Conservation (phyloP, 305 asterid species). For the Solanum aculeatissimum region DNA sequence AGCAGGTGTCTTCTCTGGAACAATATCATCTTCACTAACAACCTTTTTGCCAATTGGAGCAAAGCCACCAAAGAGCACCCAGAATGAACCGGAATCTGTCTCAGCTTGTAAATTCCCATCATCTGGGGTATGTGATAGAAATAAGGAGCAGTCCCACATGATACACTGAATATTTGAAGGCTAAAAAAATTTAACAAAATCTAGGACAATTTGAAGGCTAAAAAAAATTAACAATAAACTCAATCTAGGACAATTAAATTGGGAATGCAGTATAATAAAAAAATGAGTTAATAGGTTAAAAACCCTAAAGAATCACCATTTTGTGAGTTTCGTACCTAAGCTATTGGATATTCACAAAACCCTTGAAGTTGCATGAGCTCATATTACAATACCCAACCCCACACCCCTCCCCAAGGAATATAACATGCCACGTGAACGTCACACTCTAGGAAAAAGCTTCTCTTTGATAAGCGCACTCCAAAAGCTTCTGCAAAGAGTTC, state of each 20-base stretch:
- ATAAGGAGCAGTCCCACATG: neutral
- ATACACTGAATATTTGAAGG: neutral
- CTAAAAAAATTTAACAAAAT: neutral
- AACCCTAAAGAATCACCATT: too few species aligned
- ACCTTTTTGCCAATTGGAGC: slow-evolving; percentile 94
- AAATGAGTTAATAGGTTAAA: too few species aligned
- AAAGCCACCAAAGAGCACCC: slow-evolving; percentile 98
- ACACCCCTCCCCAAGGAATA: too few species aligned
- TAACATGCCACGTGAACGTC: too few species aligned
- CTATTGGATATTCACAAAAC: too few species aligned
- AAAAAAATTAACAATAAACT: neutral
- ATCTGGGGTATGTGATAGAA: slow-evolving; percentile 27
- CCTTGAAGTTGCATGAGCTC: too few species aligned
- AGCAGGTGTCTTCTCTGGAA: slow-evolving; percentile 68
- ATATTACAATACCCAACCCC: too few species aligned
- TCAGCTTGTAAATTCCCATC: slow-evolving; percentile 96
- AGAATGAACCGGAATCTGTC: slow-evolving; percentile 92
- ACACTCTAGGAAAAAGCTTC: too few species aligned
- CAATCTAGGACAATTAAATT: neutral
- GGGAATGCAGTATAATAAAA: neutral
- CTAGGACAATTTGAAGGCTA: neutral
- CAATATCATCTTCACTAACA: slow-evolving; percentile 72
- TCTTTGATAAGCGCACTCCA: too few species aligned
- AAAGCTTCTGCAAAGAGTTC: too few species aligned
- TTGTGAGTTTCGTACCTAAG: too few species aligned